Conservation (phyloP, 345 rosid species). For the Salix brachista region DNA sequence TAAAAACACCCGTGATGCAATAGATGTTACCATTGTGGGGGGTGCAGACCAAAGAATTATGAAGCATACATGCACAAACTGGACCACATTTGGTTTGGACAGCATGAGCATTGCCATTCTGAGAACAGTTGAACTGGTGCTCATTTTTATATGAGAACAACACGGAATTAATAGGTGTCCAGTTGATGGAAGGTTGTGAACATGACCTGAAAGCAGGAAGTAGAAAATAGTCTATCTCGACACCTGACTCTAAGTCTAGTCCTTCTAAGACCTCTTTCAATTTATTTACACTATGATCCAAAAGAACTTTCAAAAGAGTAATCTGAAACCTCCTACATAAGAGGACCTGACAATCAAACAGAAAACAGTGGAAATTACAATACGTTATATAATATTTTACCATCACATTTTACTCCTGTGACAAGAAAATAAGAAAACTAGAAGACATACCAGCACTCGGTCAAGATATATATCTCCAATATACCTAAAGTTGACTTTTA, state of each 20-base stretch:
- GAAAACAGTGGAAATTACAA: background rate
- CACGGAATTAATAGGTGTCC: slow-evolving; percentile 51
- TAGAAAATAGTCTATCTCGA: slow-evolving; percentile 57
- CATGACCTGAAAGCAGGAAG: slow-evolving; percentile 40
- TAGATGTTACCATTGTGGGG: slow-evolving; percentile 68
- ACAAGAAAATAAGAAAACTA: background rate
- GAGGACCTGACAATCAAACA: slow-evolving; percentile 42
- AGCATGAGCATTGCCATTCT: slow-evolving; percentile 20
- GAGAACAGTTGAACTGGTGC: slow-evolving; percentile 30
- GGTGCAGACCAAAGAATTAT: slow-evolving; percentile 62
- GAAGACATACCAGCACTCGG: slow-evolving; percentile 37
- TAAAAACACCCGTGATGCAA: slow-evolving; percentile 43
- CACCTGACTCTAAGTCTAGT: slow-evolving; percentile 19
- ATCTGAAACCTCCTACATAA: slow-evolving; percentile 63
- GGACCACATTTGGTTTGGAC: slow-evolving; percentile 49
- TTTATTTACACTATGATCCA: slow-evolving; percentile 40
- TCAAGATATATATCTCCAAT: slow-evolving; percentile 41
- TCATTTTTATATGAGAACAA: slow-evolving; percentile 21
- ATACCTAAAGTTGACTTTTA: slow-evolving; percentile 47
- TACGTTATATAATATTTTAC: background rate
- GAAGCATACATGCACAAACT: slow-evolving; percentile 45
- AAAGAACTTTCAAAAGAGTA: slow-evolving; percentile 55
- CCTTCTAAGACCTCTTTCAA: slow-evolving; percentile 33
- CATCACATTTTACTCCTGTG: background rate
- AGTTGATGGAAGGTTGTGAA: slow-evolving; percentile 36